Evolutionary conservation across 2,329 filamentous ascomycete species (phyloP), one percentile per base, ranked within the genome.

Genomic region (Nigrograna mackinnonii): DNA sequence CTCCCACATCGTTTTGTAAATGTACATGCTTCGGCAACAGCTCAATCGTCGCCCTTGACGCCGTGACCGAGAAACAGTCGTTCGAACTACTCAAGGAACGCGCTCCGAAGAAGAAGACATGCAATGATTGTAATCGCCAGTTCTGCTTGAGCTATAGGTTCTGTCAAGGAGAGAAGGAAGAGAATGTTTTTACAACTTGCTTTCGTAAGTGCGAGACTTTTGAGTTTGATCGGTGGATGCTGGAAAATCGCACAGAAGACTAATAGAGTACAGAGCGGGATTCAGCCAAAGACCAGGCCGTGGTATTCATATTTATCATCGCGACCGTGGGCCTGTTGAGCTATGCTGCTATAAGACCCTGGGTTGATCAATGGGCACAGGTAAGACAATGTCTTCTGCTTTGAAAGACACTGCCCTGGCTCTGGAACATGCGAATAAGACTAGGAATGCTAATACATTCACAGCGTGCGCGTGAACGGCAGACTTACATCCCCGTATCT

Each of bases 11-110:
- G 44, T 87, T 86, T 68, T 87, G 84, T 78, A 87, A 86, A 79
- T 87, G 84, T 64, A 85, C 82, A 43, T 86, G 84, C 66, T 82
- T 82, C 68, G 76, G 76, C 37, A 86, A 86, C 62, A 83, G 78
- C 68, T 85, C 82, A 41, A 85, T 87, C 38, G 85, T 87, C 51
- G 79, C 82, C 14, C 78, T 86, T 43, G 76, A 82, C 47, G 73
- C 75, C 6, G 69, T 70, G 19, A 39, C 54, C 14, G 52, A 59
- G 26, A 62, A 63, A 26, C 55, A 62, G 4, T 16, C 49, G 24
- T 44, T 50, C 13, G 30, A 4, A 13, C 37, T 58, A 38, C 50
- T 64, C 14, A 48, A 51, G 21, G 52, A 57, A n/a, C 62, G 64
- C 34, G 63, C 67, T 17, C 52, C 54, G 18, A 64, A 58, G 61